A percentile compares a stretch with the other conserved stretches of the same genome.
Conservation (phyloP, 192 early-diverging fungal genomes). For the Backusella liffmaniae region DNA sequence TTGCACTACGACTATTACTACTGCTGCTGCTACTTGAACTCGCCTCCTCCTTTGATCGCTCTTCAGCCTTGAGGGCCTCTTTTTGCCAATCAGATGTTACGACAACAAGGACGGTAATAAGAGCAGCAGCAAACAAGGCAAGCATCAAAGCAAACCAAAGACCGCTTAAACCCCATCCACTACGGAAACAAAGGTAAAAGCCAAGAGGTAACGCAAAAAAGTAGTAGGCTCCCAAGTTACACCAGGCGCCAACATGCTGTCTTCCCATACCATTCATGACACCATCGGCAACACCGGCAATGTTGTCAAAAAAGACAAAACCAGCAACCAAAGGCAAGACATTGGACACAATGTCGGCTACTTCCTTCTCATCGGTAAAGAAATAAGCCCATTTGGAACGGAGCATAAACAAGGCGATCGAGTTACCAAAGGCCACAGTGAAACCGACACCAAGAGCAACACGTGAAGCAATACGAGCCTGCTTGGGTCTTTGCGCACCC, state of each 20-base stretch:
- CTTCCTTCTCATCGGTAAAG: constrained; percentile 66
- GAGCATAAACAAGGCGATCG: constrained; percentile 44
- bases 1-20: neutral
- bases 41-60: constrained; percentile 10
- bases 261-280: constrained; percentile 75
- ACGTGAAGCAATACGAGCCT: constrained; percentile 57
- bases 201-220: constrained; percentile 62
- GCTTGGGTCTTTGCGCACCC: constrained; percentile 45
- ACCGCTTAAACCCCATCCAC: constrained; percentile 55
- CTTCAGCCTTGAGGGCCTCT: constrained; percentile 18
- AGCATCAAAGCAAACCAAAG: constrained; percentile 59
- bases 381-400: constrained; percentile 62
- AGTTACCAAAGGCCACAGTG: constrained; percentile 50
- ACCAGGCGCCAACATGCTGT: constrained; percentile 62
- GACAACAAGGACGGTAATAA: constrained; percentile 31
- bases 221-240: constrained; percentile 64
- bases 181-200: constrained; percentile 54
- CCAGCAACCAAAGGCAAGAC: constrained; percentile 78
- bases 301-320: constrained; percentile 69
- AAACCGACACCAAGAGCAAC: constrained; percentile 45
- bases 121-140: constrained; percentile 20
- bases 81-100: constrained; percentile 20
- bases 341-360: constrained; percentile 63
- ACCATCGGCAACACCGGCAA: constrained; percentile 64
- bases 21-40: neutral